phyloP scores from a whole-genome alignment of 169 alveolate species.

The Plasmodium gonderi region DNA sequence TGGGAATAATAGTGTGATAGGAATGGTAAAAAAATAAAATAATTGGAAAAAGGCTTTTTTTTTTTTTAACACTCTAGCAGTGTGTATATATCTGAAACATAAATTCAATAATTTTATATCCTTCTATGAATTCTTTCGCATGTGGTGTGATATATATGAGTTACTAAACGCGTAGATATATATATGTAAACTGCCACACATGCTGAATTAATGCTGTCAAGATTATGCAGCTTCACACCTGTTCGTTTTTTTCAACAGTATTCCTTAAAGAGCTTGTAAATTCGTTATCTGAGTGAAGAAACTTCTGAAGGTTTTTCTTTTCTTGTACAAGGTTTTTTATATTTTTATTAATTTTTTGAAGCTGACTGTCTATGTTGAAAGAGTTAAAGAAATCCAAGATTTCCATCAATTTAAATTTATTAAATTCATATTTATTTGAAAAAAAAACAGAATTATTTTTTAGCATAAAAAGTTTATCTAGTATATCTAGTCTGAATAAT shows the following conservation, averaged over 20 bases:
- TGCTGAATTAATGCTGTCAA: not conserved
- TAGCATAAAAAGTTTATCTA: constrained; percentile 69
- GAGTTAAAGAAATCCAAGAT: constrained; percentile 70
- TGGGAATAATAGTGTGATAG: too few species aligned
- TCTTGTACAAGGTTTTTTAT: constrained; percentile 46
- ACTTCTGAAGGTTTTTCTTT: constrained; percentile 41
- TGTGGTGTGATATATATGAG: too few species aligned
- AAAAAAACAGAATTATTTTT: constrained; percentile 70
- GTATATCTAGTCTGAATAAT: constrained; percentile 54
- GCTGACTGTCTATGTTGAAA: constrained; percentile 54
- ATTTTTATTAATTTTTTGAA: constrained; percentile 73
- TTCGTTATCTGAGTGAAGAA: constrained; percentile 33
- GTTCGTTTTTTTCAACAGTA: constrained; percentile 40
- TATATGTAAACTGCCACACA: not conserved
- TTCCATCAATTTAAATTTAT: constrained; percentile 59
- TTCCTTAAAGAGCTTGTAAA: constrained; percentile 44
- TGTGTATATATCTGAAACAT: too few species aligned
- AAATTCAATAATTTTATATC: too few species aligned
- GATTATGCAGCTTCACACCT: constrained; percentile 15
- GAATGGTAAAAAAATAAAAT: too few species aligned
- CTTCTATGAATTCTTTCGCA: too few species aligned
- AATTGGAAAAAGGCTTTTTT: too few species aligned
- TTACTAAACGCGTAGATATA: too few species aligned
- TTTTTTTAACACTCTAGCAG: too few species aligned
- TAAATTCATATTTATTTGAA: constrained; percentile 68